Evolutionary conservation across 1,139 yeast species (phyloP), one percentile per base, ranked within the genome.

Genomic region (Magnusiomyces starmeri): DNA sequence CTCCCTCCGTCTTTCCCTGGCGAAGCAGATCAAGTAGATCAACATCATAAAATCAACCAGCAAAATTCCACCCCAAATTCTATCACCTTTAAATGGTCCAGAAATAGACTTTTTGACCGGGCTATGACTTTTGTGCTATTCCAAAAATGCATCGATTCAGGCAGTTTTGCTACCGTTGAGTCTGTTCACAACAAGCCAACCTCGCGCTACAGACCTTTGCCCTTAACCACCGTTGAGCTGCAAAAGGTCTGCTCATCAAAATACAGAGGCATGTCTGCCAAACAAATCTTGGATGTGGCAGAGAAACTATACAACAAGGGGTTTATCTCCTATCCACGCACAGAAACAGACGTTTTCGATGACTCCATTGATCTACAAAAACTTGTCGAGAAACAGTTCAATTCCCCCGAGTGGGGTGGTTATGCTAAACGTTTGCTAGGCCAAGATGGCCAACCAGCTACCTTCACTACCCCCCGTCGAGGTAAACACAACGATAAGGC

Each of bases 401-500:
- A 70, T 22, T 67, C 70, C 49, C 52, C 63, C 3, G 64, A 63
- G 3, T 80, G 83, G 83, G 80, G 81, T 0, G 55, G 58, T 0
- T 79, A 75, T 59, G 80, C 82, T 0, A 61, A 60, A 20, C 58
- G 56, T 49, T 61, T 71, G 10, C 46, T 66, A 14, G 44, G 42
- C n/a, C 45, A 27, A 21, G 27, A 18, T 4, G 46, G 49, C 14
- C 26, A 41, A 12, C 16, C 37, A 14, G 40, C 47, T 4, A 26
- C 32, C 7, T 85, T 77, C 60, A 65, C 75, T 20, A 63, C 67
- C 2, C 98, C 99, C 0, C 70, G 98, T 49, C 74, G 74, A 41
- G 99, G 99, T 1, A 75, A 73, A 21, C 83, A 86, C 62, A 88
- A 90, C 63, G 99, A 94, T 70, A 83, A 88, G 63, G 97, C 98